These are phyloP conservation scores for Cunninghamia lanceolata DNA, from an alignment of 75 land plant species.

Conservation along the genomic window DNA sequence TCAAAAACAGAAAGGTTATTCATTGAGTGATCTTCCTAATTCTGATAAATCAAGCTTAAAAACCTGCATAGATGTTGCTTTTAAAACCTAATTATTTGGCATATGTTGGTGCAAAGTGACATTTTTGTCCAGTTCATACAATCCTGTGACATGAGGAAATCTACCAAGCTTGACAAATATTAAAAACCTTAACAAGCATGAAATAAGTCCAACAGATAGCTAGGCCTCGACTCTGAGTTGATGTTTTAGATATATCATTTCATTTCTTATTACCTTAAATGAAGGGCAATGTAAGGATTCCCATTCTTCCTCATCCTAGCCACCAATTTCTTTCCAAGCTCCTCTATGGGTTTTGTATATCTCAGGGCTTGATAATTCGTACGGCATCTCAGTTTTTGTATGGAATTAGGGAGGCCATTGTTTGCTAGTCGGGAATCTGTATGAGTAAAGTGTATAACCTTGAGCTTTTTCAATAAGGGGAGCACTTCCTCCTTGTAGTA, in stretches of 20 bases:
- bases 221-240: not conserved
- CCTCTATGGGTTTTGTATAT: constrained; percentile 44
- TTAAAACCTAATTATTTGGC: constrained; percentile 2
- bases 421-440: constrained; percentile 78
- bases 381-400: constrained; percentile 74
- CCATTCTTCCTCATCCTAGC: constrained; percentile 39
- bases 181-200: not conserved
- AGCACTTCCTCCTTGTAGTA: constrained; percentile 54
- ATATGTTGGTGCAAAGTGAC: not conserved
- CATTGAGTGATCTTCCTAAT: not conserved
- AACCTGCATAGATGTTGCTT: not conserved
- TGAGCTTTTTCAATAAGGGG: constrained; percentile 51
- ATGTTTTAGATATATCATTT: not conserved
- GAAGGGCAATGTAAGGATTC: constrained; percentile 67
- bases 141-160: not conserved
- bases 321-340: constrained; percentile 48
- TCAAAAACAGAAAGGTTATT: not conserved
- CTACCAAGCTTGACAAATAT: constrained; percentile 8
- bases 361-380: constrained; percentile 64
- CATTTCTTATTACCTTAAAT: constrained; percentile 64
- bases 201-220: not conserved
- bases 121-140: not conserved
- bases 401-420: constrained; percentile 47
- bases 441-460: constrained; percentile 62
- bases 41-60: not conserved